Evolutionary conservation across 495 filamentous ascomycete genomes (phyloP), one percentile per base, ranked within the genome.

Genomic region (Aspergillus conjunctus): DNA sequence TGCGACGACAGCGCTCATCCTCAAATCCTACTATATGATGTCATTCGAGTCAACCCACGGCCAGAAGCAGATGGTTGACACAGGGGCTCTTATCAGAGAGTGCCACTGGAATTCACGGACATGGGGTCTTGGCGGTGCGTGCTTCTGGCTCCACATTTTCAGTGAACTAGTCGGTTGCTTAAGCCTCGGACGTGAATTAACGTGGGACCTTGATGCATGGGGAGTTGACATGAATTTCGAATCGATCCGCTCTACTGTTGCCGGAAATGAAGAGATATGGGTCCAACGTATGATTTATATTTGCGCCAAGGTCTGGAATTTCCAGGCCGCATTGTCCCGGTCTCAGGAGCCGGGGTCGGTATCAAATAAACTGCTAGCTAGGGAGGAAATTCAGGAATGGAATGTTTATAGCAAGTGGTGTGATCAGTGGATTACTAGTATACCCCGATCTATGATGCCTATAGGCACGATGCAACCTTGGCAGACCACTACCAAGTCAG

Each of bases 21-120:
- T 98, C 26, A 93, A 96, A 68, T 88, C 95, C 11, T 97, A 95
- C 71, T 91, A 97, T 68, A 87, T 90, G 63, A 96, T 98, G 91
- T 90, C 83, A 53, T 86, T 92, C 56, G 81, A 83, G 50, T 54
- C 62, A 20, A 52, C 86, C 22, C 85, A 91, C 63, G 81, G 88
- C 14, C 92, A 92, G 84, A 90, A 90, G 63, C 93, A 97, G 68
- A 92, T 95, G 63, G 87, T 90, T 8, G 91, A 91, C 3, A 90
- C 93, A 15, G 83, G 92, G 50, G 91, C 92, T 4, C 79, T 98
- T 51, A 92, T 98, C 68, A 90, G 90, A 63, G 91, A 97, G 69
- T 96, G 92, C 68, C 84, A 85, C 14, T 98, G 94, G 94, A 90
- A 88, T 65, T 91, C 92, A 1, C 85, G 82, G 53, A 89, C 89